A percentile compares a stretch with the other conserved stretches of the same genome.
Conservation (phyloP, 305 asterid genomes). For the Solanum chacoense region DNA sequence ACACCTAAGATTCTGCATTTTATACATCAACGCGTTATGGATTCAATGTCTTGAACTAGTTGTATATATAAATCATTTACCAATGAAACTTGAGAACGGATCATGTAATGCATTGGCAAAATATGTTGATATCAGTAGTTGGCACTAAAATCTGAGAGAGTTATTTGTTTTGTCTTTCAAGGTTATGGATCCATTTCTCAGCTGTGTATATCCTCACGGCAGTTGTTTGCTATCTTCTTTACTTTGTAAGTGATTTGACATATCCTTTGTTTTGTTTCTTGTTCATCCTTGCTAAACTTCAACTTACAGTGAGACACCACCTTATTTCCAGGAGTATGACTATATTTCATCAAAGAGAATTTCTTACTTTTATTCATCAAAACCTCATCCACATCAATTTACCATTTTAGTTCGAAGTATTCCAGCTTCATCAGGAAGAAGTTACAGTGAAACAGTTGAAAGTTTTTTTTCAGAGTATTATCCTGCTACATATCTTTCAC, state of each 20-base stretch:
- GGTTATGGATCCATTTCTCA: constrained; percentile 96
- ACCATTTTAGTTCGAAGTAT: constrained; percentile 88
- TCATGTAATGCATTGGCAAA: neutral
- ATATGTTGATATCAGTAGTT: neutral
- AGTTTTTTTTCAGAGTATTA: constrained; percentile 63
- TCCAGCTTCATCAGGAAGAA: constrained; percentile 54
- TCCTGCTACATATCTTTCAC: constrained; percentile 87
- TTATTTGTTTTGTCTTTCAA: constrained; percentile 29
- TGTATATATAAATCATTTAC: neutral
- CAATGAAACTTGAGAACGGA: neutral
- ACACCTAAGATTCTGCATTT: neutral
- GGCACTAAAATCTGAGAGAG: neutral
- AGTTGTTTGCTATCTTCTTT: constrained; percentile 91
- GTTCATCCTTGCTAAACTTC: constrained; percentile 4
- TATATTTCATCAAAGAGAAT: constrained; percentile 64
- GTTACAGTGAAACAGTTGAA: constrained; percentile 64
- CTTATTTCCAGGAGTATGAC: constrained; percentile 67
- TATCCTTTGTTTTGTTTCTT: constrained; percentile 2
- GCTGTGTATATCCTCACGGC: constrained; percentile 83
- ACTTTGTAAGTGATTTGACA: constrained; percentile 53
- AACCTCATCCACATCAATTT: constrained; percentile 65
- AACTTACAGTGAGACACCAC: constrained; percentile 5
- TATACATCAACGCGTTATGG: neutral
- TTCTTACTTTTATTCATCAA: constrained; percentile 57
- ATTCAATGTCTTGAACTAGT: neutral